Evolutionary conservation across 163 green algal genomes (phyloP).

Genomic region (Coccomyxa subellipsoidea): DNA sequence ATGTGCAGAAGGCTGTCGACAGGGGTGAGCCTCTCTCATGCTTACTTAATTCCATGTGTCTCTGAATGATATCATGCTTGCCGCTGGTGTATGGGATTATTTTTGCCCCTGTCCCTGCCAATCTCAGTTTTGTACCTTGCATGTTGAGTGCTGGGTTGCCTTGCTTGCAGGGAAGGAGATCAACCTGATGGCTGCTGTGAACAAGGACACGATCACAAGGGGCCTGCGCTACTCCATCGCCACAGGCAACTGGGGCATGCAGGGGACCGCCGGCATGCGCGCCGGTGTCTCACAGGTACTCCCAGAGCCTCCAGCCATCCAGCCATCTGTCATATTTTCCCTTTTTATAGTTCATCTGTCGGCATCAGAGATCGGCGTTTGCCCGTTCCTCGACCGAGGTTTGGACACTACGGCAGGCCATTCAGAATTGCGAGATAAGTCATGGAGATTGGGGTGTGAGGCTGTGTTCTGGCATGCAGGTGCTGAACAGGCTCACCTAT

Average conservation of each 20-base stretch:
- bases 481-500: constrained; percentile 94
- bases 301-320: too few species aligned
- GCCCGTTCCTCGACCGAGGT: too few species aligned
- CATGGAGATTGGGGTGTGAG: too few species aligned
- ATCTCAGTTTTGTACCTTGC: neutral
- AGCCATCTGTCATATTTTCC: too few species aligned
- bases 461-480: constrained; percentile 50
- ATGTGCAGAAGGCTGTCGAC: constrained; percentile 62
- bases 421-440: too few species aligned
- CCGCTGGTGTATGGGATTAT: too few species aligned
- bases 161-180: constrained; percentile 68
- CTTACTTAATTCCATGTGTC: neutral
- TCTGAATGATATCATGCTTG: too few species aligned
- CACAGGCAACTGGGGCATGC: constrained; percentile 96
- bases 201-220: constrained; percentile 85
- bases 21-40: neutral
- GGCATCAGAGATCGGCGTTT: too few species aligned
- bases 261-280: constrained; percentile 76
- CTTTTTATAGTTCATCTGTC: too few species aligned
- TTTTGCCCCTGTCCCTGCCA: neutral
- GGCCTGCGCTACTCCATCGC: constrained; percentile 95
- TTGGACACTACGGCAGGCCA: too few species aligned
- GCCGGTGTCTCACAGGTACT: constrained; percentile 86
- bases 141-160: neutral
- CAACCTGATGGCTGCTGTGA: constrained; percentile 78